A percentile compares a stretch with the other conserved stretches of the same genome.
phyloP scores from a whole-genome alignment of 1,139 yeast genomes.

The Debaryomyces singareniensis region DNA sequence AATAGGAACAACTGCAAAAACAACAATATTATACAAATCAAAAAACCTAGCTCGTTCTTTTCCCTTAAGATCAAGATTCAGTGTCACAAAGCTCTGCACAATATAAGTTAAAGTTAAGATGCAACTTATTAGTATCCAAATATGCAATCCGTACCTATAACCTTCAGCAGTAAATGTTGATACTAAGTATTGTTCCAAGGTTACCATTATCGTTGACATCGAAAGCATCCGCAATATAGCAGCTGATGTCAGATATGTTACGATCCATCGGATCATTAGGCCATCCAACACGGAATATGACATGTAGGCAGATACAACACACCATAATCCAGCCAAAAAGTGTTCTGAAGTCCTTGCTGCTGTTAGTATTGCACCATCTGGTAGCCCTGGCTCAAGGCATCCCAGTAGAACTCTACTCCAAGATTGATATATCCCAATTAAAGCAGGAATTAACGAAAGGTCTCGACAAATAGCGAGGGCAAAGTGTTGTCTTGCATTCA shows the following conservation, averaged over 20 bases:
- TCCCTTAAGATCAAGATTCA: slow-evolving; percentile 59
- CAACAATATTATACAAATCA: slow-evolving; percentile 79
- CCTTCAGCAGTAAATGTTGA: slow-evolving; percentile 50
- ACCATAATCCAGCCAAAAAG: slow-evolving; percentile 70
- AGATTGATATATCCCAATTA: slow-evolving; percentile 51
- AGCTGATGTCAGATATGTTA: slow-evolving; percentile 80
- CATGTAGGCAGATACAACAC: slow-evolving; percentile 79
- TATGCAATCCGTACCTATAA: slow-evolving; percentile 63
- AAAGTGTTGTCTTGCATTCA: slow-evolving; percentile 73
- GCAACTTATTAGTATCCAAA: slow-evolving; percentile 88
- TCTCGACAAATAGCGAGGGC: slow-evolving; percentile 70
- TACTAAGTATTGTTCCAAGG: slow-evolving; percentile 63
- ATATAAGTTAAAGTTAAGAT: slow-evolving; percentile 78
- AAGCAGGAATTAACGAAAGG: slow-evolving; percentile 60
- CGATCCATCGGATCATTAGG: slow-evolving; percentile 88
- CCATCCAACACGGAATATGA: slow-evolving; percentile 85
- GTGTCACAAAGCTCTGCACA: slow-evolving; percentile 83
- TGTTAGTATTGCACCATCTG: slow-evolving; percentile 49
- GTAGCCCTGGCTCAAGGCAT: slow-evolving; percentile 65
- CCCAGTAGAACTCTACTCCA: slow-evolving; percentile 60
- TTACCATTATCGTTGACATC: slow-evolving; percentile 66
- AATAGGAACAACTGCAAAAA: slow-evolving; percentile 94
- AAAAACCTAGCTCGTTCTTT: slow-evolving; percentile 53
- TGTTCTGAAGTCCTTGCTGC: slow-evolving; percentile 63
- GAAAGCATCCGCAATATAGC: slow-evolving; percentile 82